A percentile compares a stretch with the other conserved stretches of the same genome.
Evolutionary conservation across 306 rosid genomes (phyloP).

Genomic region (Lathyrus aphaca): DNA sequence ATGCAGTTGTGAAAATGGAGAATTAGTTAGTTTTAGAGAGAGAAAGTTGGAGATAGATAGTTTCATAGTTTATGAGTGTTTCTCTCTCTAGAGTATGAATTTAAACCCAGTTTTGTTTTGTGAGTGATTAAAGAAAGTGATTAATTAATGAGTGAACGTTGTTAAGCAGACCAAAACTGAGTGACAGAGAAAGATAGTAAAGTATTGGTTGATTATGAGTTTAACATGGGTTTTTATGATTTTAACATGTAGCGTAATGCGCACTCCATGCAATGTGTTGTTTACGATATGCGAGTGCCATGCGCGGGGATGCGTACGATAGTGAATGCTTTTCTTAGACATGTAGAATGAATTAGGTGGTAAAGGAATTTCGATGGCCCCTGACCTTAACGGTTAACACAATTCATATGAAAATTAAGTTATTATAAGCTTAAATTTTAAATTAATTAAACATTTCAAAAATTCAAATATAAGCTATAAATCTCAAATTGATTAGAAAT

Average conservation of each 20-base stretch:
- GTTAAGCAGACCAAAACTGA: conserved; percentile 52
- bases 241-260: conserved; percentile 51
- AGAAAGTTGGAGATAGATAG: conserved; percentile 38
- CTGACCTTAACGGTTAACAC: neutral
- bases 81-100: conserved; percentile 63
- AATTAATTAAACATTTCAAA: no score
- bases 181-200: conserved; percentile 50
- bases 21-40: conserved; percentile 46
- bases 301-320: conserved; percentile 37
- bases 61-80: conserved; percentile 44
- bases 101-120: conserved; percentile 49
- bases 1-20: neutral
- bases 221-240: conserved; percentile 14
- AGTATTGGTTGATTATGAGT: neutral
- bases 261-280: conserved; percentile 40
- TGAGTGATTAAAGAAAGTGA: conserved; percentile 30
- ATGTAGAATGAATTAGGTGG: conserved; percentile 24
- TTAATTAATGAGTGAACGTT: conserved; percentile 37
- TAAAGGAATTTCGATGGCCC: neutral
- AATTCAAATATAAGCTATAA: no score
- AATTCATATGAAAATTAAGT: neutral
- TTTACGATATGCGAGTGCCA: conserved; percentile 19
- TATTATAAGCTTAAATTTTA: no score
- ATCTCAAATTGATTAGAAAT: no score
- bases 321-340: conserved; percentile 15